These are phyloP conservation scores for Strobilomyces echinocephalus DNA, from an alignment of 768 basidiomycete genomes.

Conservation along the genomic window DNA sequence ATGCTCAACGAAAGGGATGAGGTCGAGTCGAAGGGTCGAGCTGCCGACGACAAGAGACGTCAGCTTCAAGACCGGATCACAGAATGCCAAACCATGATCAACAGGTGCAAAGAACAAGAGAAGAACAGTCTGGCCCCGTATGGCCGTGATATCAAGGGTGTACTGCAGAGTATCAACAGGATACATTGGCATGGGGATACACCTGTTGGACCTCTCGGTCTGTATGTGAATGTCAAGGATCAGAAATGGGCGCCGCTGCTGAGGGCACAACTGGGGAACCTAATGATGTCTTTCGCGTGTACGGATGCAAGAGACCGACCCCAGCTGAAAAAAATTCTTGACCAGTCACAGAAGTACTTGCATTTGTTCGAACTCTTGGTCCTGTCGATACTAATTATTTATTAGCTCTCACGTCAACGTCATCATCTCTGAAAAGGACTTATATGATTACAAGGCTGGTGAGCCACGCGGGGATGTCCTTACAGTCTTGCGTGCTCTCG, in stretches of 20 bases:
- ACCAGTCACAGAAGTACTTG: slow-evolving; percentile 58
- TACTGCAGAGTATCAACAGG: slow-evolving; percentile 49
- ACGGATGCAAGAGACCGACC: slow-evolving; percentile 62
- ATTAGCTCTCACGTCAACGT: slow-evolving; percentile 46
- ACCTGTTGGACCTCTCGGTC: slow-evolving; percentile 78
- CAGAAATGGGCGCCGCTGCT: slow-evolving; percentile 63
- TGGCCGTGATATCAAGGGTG: slow-evolving; percentile 54
- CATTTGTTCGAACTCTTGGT: slow-evolving; percentile 11
- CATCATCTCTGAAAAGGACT: slow-evolving; percentile 63
- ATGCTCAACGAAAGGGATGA: slow-evolving; percentile 28
- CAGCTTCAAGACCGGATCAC: slow-evolving; percentile 40
- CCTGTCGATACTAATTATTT: slow-evolving; percentile 9
- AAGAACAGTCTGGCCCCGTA: slow-evolving; percentile 58
- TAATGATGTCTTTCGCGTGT: slow-evolving; percentile 69
- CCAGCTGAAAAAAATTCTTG: slow-evolving; percentile 53
- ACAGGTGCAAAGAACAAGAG: slow-evolving; percentile 44
- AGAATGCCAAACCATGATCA: slow-evolving; percentile 47
- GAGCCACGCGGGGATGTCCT: slow-evolving; percentile 59
- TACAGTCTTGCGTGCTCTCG: slow-evolving; percentile 79
- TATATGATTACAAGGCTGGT: slow-evolving; percentile 76
- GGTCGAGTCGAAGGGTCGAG: slow-evolving; percentile 34
- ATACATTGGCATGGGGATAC: slow-evolving; percentile 58
- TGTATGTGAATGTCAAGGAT: slow-evolving; percentile 71
- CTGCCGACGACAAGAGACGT: slow-evolving; percentile 30
- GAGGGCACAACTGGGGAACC: slow-evolving; percentile 50